phyloP scores from a whole-genome alignment of 306 rosid species.

The Quercus bicolor region DNA sequence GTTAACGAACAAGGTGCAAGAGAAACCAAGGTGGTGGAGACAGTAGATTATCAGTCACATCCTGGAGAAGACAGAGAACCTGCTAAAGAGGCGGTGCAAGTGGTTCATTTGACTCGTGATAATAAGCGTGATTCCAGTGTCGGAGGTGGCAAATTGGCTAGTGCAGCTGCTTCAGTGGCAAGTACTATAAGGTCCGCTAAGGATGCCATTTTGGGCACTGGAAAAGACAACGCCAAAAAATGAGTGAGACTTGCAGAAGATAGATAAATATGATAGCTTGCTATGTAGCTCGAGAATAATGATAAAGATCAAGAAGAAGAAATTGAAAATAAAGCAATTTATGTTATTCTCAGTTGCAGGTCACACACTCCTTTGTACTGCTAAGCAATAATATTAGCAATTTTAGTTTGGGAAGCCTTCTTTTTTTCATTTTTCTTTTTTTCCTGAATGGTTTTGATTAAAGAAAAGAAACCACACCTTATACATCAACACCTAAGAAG shows the following conservation, averaged over 20 bases:
- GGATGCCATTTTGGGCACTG: constrained; percentile 27
- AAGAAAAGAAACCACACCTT: too few species aligned
- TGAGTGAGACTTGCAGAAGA: constrained; percentile 14
- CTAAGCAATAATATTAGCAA: too few species aligned
- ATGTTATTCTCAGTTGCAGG: too few species aligned
- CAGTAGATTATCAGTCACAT: constrained; percentile 26
- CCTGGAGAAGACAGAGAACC: constrained; percentile 24
- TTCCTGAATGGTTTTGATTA: too few species aligned
- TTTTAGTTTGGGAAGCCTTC: too few species aligned
- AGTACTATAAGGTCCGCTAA: constrained; percentile 19
- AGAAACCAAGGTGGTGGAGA: constrained; percentile 24
- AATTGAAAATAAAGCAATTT: too few species aligned
- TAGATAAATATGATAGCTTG: background rate
- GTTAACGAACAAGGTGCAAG: constrained; percentile 20
- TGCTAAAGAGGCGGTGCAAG: constrained; percentile 1
- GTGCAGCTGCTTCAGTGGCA: constrained; percentile 18
- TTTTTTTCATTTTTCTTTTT: too few species aligned
- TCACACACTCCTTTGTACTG: too few species aligned
- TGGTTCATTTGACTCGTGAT: constrained; percentile 31
- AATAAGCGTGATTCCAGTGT: background rate
- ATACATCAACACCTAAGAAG: too few species aligned
- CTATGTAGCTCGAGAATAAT: background rate
- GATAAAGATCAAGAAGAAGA: background rate
- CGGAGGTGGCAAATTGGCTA: constrained; percentile 8
- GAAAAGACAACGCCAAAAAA: constrained; percentile 1